Base-by-base conservation (phyloP, 108 stramenopile genomes). In the Asterionellopsis glacialis region DNA sequence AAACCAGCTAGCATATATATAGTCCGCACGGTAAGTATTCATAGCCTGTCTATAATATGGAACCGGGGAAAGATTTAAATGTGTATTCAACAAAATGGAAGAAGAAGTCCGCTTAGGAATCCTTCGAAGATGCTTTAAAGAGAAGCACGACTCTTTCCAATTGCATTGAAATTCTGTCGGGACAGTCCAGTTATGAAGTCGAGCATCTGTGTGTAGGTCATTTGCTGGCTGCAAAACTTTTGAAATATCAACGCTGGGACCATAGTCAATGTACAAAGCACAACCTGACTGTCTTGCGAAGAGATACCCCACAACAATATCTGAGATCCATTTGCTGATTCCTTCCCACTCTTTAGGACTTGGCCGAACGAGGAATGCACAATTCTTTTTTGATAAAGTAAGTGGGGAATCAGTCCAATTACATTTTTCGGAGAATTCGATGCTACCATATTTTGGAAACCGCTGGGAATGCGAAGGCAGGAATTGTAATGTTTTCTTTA, bases 241-340 rank as follows among this genome's bases (percentile, higher is more conserved):
- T 14, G 38, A 42, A 15, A 57, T 1, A 45, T 57, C 6, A 5
- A 57, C 41, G 14, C 40, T 22, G 5, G 19, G 33, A 3, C 23
- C 56, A 57, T 57, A 57, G 22, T 41, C 39, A 42, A 57, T 19
- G 23, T 16, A 10, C 40, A 57, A 26, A 19, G n/a, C 15, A 42
- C 56, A 57, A n/a, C 38, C 56, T 16, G 56, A 14, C 41, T 57
- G 56, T 22, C 18, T 42, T n/a, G 56, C 56, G 6, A 57, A 39
- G n/a, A 57, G 23, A 42, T 18, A 57, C 25, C 40, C 56, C 45
- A 38, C 15, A 15, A 41, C 25, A 19, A 57, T 41, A 6, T 25
- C 23, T 16, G 40, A n/a, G 39, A 41, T 16, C 56, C 56, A 57
- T 5, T 16, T 18, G 40, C 56, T 42, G 33, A 57, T 57, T 16